These are phyloP conservation scores for Cylindrodendrum hubeiense DNA, from an alignment of 2,329 filamentous ascomycete species.

Conservation along the genomic window DNA sequence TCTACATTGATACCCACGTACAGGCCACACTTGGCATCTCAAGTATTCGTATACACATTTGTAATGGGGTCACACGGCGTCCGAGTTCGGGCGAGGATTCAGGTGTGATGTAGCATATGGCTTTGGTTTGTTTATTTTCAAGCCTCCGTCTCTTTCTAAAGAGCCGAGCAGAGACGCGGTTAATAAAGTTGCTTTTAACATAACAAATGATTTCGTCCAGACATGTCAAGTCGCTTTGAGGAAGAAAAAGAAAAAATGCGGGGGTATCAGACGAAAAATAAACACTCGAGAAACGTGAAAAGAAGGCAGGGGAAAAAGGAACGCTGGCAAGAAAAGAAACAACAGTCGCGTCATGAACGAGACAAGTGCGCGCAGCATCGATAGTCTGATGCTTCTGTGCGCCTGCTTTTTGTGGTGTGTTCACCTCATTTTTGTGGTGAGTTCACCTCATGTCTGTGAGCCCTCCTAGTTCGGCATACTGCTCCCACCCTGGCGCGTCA, in stretches of 20 bases:
- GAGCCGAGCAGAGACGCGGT: neutral
- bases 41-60: neutral
- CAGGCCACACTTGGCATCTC: neutral
- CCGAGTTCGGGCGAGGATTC: neutral
- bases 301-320: conserved; percentile 10
- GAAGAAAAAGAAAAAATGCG: conserved; percentile 28
- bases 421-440: conserved; percentile 51
- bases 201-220: conserved; percentile 18
- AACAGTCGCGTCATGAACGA: conserved; percentile 25
- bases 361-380: neutral
- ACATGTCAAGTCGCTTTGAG: conserved; percentile 13
- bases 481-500: conserved; percentile 57
- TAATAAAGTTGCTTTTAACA: neutral
- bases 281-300: conserved; percentile 14
- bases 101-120: neutral
- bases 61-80: neutral
- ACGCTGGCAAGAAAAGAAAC: conserved; percentile 8
- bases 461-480: conserved; percentile 61
- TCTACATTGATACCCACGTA: conserved; percentile 15
- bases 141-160: neutral
- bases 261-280: conserved; percentile 42
- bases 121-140: neutral
- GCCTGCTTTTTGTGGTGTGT: neutral
- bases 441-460: conserved; percentile 54
- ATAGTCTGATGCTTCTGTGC: neutral